These are phyloP conservation scores for Areca catechu DNA, from an alignment of 176 grass and related monocot genomes.

Conservation along the genomic window DNA sequence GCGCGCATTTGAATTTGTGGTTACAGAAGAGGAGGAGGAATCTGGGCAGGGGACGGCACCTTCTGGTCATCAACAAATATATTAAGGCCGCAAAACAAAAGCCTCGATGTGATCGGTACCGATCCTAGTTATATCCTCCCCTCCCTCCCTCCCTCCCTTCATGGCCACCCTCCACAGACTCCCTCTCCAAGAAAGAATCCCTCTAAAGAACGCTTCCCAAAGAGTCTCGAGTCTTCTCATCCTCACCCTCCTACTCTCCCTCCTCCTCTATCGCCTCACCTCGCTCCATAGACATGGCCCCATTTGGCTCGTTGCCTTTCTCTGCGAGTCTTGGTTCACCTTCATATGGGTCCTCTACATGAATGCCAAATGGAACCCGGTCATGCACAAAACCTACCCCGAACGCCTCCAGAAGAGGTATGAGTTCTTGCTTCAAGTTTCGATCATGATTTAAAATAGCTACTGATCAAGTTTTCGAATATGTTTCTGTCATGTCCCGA, in stretches of 20 bases:
- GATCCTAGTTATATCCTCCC: too few species aligned
- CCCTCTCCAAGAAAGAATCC: background rate
- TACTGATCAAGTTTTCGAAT: too few species aligned
- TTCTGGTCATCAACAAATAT: too few species aligned
- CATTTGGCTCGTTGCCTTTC: background rate
- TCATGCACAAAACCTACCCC: background rate
- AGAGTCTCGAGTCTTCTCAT: background rate
- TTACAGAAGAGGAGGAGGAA: too few species aligned
- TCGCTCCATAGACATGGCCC: background rate
- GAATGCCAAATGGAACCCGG: background rate
- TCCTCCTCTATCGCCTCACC: conserved; percentile 7
- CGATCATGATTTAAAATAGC: too few species aligned
- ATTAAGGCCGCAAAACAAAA: too few species aligned
- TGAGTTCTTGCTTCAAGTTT: too few species aligned
- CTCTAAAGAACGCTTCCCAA: background rate
- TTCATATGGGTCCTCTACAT: conserved; percentile 4
- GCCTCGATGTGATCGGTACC: too few species aligned
- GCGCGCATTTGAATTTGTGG: too few species aligned
- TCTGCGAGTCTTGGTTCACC: conserved; percentile 8
- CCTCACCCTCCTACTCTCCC: background rate
- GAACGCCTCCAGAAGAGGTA: background rate
- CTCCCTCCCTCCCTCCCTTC: too few species aligned
- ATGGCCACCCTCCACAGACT: background rate
- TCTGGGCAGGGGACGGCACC: too few species aligned
- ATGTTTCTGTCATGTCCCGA: too few species aligned